Evolutionary conservation across 805 yeast species (phyloP), one percentile per base, ranked within the genome.

Genomic region (Blastobotrys attinorum): DNA sequence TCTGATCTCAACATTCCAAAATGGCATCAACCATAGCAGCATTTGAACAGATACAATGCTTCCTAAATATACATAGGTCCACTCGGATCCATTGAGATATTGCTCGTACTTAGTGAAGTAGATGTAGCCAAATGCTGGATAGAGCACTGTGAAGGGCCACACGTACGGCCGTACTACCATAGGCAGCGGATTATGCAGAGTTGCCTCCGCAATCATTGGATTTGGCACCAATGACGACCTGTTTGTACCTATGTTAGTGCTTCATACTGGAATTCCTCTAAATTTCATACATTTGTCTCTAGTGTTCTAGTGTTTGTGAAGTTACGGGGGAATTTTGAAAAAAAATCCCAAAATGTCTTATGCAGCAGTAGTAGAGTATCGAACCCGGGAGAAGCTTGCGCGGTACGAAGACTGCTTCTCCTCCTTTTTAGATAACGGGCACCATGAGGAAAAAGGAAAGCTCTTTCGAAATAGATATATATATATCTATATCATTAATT

Each of bases 31-130:
- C 81, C 88, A 74, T 46, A 90, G 68, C 60, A 90, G 68, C 36
- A 80, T 67, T 59, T 90, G 94, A 46, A 83, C 48, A 2, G 96
- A 77, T 31, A 82, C 62, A 41, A 89, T 70, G 4, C 88, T 63
- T 47, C 94, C 82, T 20, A 87, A 68, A 57, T 77, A 89, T 31
- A 90, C 92, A 62, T 85, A 86, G 0, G 97, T 92, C 97, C 98
- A 92, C 66, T 90, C 98, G 37, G 82, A 74, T 21, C 96, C 96
- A 37, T 75, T 83, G 57, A 90, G 83, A 60, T 85, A 85, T 46
- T 65, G 69, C 46, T 90, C 97, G 62, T 90, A 90, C 45, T 80
- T 76, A 47, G 67, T 65, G 47, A 62, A 56, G 61, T 84, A 90
- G 32, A 85, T 61, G 55, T 83, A 77, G 42, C 68, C 66, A 61